These are phyloP conservation scores for Asclepias syriaca DNA, from an alignment of 257 asterid species.

Conservation along the genomic window DNA sequence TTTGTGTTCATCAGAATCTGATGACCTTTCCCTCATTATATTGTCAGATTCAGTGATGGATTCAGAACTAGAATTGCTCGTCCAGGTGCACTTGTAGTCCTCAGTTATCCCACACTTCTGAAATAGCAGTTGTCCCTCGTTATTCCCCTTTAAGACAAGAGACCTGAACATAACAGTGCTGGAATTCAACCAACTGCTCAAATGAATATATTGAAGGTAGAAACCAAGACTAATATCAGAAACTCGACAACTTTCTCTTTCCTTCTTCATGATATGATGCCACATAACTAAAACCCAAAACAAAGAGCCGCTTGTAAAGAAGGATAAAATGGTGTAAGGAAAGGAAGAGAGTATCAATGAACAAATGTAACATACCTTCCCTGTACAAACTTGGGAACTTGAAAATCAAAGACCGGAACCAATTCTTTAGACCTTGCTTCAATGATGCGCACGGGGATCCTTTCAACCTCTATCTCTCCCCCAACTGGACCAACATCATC, in stretches of 20 bases:
- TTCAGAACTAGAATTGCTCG: conserved; percentile 33
- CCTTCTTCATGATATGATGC: background rate
- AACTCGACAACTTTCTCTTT: background rate
- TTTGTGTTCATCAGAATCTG: conserved; percentile 32
- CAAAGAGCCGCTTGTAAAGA: background rate
- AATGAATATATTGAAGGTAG: background rate
- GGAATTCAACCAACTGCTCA: background rate
- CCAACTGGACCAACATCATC: conserved; percentile 31
- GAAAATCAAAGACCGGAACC: conserved; percentile 72
- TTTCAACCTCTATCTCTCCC: conserved; percentile 85
- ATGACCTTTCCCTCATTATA: conserved; percentile 32
- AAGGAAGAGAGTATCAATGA: background rate
- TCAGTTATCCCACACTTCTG: conserved; percentile 36
- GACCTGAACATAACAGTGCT: conserved; percentile 26
- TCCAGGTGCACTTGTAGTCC: conserved; percentile 24
- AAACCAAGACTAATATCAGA: background rate
- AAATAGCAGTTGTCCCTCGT: conserved; percentile 30
- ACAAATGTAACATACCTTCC: conserved; percentile 47
- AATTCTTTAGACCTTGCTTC: conserved; percentile 73
- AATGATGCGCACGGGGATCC: conserved; percentile 42
- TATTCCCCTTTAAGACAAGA: conserved; percentile 17
- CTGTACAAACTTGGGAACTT: conserved; percentile 47
- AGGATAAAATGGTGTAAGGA: background rate
- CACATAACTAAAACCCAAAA: background rate
- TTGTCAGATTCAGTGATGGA: conserved; percentile 30